Evolutionary conservation across 1,139 yeast genomes (phyloP), one percentile per base, ranked within the genome.

Genomic region (Lodderomyces pseudojiufengensis): DNA sequence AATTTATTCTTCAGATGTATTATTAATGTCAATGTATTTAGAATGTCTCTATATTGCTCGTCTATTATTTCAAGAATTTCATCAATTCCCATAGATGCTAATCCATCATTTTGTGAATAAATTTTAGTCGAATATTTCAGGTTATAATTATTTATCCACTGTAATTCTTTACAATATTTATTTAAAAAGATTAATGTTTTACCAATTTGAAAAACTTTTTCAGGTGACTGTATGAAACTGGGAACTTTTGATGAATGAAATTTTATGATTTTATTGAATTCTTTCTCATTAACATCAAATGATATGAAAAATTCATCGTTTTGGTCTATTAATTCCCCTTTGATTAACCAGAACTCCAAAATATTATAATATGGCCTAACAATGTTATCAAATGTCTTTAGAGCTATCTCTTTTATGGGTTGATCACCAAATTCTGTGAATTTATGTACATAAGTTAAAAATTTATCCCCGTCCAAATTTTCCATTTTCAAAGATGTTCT

Each of bases 221-320:
- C 54, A 2, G 86, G 80, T 13, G 22, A n/a, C 30, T 57, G 51
- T 28, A 61, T 51, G 50, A 83, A 85, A 7, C 58, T 53, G 0
- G 97, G 97, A 1, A 83, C 67, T 44, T 68, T 74, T 1, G 58
- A 57, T 0, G 63, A 56, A 24, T 53, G 34, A 40, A 49, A 65
- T 29, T 51, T 45, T 16, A 70, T 63, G 4, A 68, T 67, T 36
- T 65, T 65, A 36, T 65, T 59, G 32, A 69, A 57, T 31, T 63
- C 57, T 12, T 52, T 51, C 18, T 60, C 55, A 3, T 53, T 45
- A 1, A 47, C 40, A 38, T 68, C 58, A 42, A 56, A 67, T 3
- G 57, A 54, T 9, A 87, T 78, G 49, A 88, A 90, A 51, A 87
- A 86, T 46, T 84, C 95, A n/a, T 70, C 68, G 11, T 73, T 75